These are phyloP conservation scores for Aquilaria yunnanensis DNA, from an alignment of 345 rosid genomes.

Conservation along the genomic window DNA sequence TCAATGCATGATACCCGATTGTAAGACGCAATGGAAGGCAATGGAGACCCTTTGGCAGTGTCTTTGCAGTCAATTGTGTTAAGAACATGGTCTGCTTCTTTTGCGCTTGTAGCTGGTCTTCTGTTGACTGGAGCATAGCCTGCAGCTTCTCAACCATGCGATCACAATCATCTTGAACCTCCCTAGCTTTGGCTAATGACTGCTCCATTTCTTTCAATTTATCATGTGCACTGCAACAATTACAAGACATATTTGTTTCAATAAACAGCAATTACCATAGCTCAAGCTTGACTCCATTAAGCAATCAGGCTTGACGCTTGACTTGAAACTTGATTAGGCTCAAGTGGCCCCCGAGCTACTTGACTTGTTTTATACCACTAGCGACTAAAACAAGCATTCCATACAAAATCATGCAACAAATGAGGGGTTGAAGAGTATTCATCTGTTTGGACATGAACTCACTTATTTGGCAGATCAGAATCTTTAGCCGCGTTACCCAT, in stretches of 20 bases:
- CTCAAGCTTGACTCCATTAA: neutral
- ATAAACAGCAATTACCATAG: neutral
- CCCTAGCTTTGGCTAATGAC: constrained; percentile 74
- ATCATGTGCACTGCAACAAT: constrained; percentile 55
- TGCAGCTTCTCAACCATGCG: constrained; percentile 80
- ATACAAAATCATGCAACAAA: neutral
- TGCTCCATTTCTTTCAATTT: constrained; percentile 83
- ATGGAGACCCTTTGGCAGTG: constrained; percentile 96
- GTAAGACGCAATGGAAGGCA: constrained; percentile 97
- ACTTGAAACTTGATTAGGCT: neutral
- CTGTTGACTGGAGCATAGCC: constrained; percentile 95
- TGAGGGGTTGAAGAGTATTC: neutral
- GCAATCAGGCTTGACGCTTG: neutral
- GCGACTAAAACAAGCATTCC: too few species aligned
- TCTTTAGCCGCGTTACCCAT: constrained; percentile 76
- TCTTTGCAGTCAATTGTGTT: constrained; percentile 94
- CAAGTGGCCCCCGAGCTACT: neutral
- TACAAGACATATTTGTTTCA: neutral
- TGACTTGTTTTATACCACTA: too few species aligned
- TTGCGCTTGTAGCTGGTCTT: constrained; percentile 94
- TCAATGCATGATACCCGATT: constrained; percentile 61
- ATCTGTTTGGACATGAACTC: constrained; percentile 17
- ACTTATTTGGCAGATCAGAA: constrained; percentile 76
- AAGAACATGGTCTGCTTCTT: constrained; percentile 90
- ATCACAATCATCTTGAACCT: constrained; percentile 88